phyloP scores from a whole-genome alignment of 371 early-diverging fungal genomes.

The Mucor mucedo region DNA sequence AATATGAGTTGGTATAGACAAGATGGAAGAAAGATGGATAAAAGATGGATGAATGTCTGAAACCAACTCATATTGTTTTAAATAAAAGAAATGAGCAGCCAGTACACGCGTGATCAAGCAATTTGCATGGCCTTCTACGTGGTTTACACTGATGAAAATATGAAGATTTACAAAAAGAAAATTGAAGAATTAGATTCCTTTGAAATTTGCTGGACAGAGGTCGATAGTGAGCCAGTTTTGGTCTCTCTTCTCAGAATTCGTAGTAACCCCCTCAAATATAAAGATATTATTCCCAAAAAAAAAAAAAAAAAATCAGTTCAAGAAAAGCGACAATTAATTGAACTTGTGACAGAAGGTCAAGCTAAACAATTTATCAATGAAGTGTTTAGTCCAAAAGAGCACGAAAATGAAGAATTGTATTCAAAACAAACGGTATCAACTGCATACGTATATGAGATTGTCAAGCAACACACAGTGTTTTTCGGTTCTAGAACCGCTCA shows the following conservation, averaged over 20 bases:
- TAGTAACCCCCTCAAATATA: conserved; percentile 3
- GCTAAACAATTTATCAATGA: conserved; percentile 3
- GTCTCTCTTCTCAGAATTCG: conserved; percentile 1
- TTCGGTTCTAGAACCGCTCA: conserved; percentile 7
- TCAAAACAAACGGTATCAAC: not conserved
- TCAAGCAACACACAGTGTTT: conserved; percentile 5
- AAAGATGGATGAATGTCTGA: too few relatives aligned
- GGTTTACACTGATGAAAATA: too few relatives aligned
- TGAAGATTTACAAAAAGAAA: conserved; percentile 16
- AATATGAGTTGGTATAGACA: too few relatives aligned
- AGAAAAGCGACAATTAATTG: not conserved
- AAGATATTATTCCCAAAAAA: not conserved
- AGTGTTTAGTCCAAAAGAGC: conserved; percentile 8
- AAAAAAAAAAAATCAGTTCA: conserved; percentile 1
- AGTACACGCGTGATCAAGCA: too few relatives aligned
- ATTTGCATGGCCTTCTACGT: too few relatives aligned
- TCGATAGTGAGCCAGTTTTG: not conserved
- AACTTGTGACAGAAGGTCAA: conserved; percentile 11
- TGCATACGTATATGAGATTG: not conserved
- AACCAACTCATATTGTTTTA: too few relatives aligned
- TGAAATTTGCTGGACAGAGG: conserved; percentile 16
- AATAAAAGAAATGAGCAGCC: too few relatives aligned
- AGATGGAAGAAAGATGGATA: too few relatives aligned
- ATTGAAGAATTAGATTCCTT: conserved; percentile 14
- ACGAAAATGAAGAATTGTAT: conserved; percentile 5